Evolutionary conservation across 768 basidiomycete species (phyloP), one percentile per base, ranked within the genome.

Genomic region (Podaxis sp.): DNA sequence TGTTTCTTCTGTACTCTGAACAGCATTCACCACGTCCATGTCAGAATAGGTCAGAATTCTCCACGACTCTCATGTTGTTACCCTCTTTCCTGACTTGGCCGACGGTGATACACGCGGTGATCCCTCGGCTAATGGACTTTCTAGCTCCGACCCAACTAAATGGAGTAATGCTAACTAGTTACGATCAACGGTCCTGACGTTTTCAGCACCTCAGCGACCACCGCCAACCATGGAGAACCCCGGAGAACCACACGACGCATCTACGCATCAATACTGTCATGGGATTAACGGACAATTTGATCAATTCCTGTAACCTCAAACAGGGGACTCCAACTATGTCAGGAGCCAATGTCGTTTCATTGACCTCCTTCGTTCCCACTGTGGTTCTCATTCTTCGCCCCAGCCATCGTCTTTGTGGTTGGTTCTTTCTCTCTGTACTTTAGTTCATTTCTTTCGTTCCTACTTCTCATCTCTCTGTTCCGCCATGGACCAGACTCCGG

Each of bases 251-350:
- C 38, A 13, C 38, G 24, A 29, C 12, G 13, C 37, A 55, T 41
- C 54, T 41, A 24, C 12, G 13, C 37, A 55, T 55, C 54, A 55
- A 24, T 55, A 55, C 22, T 55, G 38, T 55, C 54, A 55, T 33
- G 33, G 13, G 12, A 24, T 24, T n/a, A 38, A 19, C 38, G 41
- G 13, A 13, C 24, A 40, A 11, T 24, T 13, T 55, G 37, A 55
- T 55, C 38, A 22, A 17, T 55, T 19, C 29, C 11, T 8, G 36
- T 33, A 22, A n/a, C 8, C 54, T 22, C 9, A 22, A 13, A 40
- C 19, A 12, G 12, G 19, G 25, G 37, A 13, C 27, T 25, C 15
- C 29, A 53, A 9, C 11, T 8, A 13, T 38, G 15, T 29, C 54
- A 22, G 36, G 8, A 5, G 11, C 11, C n/a, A 38, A 25, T 0